phyloP scores from a whole-genome alignment of 306 rosid genomes.

The Alnus rubra region DNA sequence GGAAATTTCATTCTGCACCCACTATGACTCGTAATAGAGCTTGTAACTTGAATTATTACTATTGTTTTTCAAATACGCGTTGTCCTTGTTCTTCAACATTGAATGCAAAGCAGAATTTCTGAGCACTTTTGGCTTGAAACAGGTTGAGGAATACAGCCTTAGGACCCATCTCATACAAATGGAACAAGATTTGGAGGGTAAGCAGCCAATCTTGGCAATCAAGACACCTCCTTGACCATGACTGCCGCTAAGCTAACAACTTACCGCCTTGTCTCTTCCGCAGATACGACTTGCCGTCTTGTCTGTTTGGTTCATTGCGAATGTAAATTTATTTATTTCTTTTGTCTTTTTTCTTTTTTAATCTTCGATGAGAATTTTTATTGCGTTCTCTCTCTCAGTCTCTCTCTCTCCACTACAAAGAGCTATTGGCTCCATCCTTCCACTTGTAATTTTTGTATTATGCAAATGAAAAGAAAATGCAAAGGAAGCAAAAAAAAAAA shows the following conservation, averaged over 20 bases:
- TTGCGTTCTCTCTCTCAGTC: constrained; percentile 17
- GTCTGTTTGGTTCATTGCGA: constrained; percentile 35
- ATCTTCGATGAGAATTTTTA: constrained; percentile 32
- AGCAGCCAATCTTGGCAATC: constrained; percentile 42
- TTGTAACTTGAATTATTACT: background rate
- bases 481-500: constrained; percentile 26
- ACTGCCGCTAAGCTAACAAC: constrained; percentile 50
- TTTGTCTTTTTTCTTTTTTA: constrained; percentile 4
- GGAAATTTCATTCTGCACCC: background rate
- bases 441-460: constrained; percentile 58
- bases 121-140: constrained; percentile 35
- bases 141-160: constrained; percentile 90
- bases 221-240: constrained; percentile 36
- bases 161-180: constrained; percentile 72
- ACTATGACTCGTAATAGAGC: too few species aligned
- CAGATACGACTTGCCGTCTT: constrained; percentile 24
- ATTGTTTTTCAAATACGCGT: background rate
- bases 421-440: constrained; percentile 43
- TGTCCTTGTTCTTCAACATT: background rate
- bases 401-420: constrained; percentile 23
- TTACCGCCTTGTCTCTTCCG: constrained; percentile 34
- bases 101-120: constrained; percentile 10
- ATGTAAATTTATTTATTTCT: constrained; percentile 45
- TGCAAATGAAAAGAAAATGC: constrained; percentile 47
- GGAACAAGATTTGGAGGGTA: constrained; percentile 53